Percentiles rank a stretch among this genome's conserved stretches.
phyloP scores from a whole-genome alignment of 2,329 filamentous ascomycete genomes.

The Fusarium sp. region DNA sequence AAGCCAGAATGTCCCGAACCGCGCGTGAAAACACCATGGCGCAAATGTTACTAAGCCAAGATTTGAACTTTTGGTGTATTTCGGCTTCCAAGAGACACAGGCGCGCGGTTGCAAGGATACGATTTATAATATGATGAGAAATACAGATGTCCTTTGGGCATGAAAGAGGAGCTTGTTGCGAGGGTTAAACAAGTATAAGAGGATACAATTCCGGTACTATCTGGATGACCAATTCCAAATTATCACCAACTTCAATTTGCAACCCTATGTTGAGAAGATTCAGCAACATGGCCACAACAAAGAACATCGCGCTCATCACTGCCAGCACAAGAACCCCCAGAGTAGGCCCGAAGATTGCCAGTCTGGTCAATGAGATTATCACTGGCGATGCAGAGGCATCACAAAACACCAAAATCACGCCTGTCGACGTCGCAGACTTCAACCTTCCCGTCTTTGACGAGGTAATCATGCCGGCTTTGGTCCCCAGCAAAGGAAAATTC shows the following conservation, averaged over 20 bases:
- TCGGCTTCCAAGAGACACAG: fast-evolving
- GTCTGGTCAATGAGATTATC: conserved; percentile 17
- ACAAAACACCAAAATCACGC: conserved; percentile 3
- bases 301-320: conserved; percentile 29
- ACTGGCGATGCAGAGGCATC: background rate
- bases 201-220: background rate
- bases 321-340: conserved; percentile 22
- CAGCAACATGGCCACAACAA: background rate
- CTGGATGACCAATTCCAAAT: background rate
- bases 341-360: conserved; percentile 17
- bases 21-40: background rate
- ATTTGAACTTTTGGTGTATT: background rate
- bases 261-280: background rate
- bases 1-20: background rate
- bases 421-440: conserved; percentile 32
- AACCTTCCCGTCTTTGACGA: conserved; percentile 61
- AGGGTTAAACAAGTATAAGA: background rate
- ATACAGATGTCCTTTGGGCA: background rate
- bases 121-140: background rate
- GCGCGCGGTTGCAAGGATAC: background rate
- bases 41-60: background rate
- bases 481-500: conserved; percentile 52
- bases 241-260: background rate
- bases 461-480: conserved; percentile 52
- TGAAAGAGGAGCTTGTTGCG: background rate